These are phyloP conservation scores for Canna indica DNA, from an alignment of 176 grass and related monocot genomes.

Conservation along the genomic window DNA sequence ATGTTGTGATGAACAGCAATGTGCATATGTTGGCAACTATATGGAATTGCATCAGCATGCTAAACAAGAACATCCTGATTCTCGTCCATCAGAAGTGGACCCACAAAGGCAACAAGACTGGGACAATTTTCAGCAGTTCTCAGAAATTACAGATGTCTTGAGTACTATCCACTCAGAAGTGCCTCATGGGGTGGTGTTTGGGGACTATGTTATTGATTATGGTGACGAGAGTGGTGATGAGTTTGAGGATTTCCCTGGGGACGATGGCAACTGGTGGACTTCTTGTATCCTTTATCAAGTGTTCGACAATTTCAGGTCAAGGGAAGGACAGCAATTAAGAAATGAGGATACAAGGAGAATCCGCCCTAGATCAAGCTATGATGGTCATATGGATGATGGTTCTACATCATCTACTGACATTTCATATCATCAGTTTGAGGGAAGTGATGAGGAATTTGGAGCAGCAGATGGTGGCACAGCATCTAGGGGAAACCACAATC, in stretches of 20 bases:
- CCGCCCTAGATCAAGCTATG: neutral
- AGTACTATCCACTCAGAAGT: slow-evolving; percentile 12
- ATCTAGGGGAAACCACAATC: neutral
- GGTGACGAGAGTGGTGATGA: slow-evolving; percentile 12
- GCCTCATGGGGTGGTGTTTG: slow-evolving; percentile 3
- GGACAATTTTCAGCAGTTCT: slow-evolving; percentile 15
- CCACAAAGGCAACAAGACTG: slow-evolving; percentile 12
- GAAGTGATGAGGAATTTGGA: slow-evolving; percentile 15
- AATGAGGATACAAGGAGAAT: slow-evolving; percentile 4
- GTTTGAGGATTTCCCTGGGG: slow-evolving; percentile 21
- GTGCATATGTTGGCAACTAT: slow-evolving; percentile 4
- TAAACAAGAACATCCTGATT: slow-evolving; percentile 18
- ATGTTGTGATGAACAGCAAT: slow-evolving; percentile 16
- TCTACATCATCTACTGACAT: slow-evolving; percentile 9
- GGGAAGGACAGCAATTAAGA: neutral
- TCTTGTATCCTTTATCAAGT: slow-evolving; percentile 22
- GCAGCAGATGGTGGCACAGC: neutral
- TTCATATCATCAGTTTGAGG: slow-evolving; percentile 2
- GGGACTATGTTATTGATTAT: slow-evolving; percentile 12
- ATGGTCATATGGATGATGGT: slow-evolving; percentile 13
- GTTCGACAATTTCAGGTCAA: slow-evolving; percentile 13
- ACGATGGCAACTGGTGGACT: slow-evolving; percentile 22
- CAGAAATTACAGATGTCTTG: slow-evolving; percentile 5
- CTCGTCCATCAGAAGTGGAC: slow-evolving; percentile 13
- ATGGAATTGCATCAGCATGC: slow-evolving; percentile 19